Conservation (phyloP, 1,284 basidiomycete genomes). For the Apiotrichum veenhuisii region DNA sequence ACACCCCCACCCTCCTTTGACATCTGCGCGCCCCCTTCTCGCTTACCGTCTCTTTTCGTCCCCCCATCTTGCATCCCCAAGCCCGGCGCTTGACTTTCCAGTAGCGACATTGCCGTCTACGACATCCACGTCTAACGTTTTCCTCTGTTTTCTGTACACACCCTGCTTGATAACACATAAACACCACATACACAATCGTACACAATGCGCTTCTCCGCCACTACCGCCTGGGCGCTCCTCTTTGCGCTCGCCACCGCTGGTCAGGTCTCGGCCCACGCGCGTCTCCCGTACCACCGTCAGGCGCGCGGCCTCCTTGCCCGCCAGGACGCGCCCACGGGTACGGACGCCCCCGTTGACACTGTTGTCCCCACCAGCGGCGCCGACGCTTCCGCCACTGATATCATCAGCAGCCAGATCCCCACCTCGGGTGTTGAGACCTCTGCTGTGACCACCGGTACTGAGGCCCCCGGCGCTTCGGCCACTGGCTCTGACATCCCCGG, state of each 20-base stretch:
- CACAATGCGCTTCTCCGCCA: constrained; percentile 15
- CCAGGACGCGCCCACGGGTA: neutral
- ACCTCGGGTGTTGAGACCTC: too few species aligned
- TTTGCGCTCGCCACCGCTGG: constrained; percentile 17
- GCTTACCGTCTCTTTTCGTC: too few species aligned
- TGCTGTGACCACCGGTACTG: too few species aligned
- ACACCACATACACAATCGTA: neutral
- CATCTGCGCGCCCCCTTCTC: neutral
- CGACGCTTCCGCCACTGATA: neutral
- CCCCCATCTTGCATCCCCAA: neutral
- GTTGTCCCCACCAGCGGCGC: neutral
- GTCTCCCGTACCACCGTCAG: constrained; percentile 8
- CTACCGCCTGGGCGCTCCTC: constrained; percentile 13
- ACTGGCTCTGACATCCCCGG: neutral
- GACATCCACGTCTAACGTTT: neutral
- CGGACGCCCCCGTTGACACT: too few species aligned
- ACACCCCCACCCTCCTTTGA: constrained; percentile 13
- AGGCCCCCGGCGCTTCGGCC: neutral
- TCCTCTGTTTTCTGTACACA: neutral
- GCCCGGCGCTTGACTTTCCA: neutral
- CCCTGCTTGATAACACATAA: neutral
- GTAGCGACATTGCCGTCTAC: neutral
- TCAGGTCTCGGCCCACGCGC: constrained; percentile 15
- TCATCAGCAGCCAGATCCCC: too few species aligned
- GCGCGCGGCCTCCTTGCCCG: neutral